These are phyloP conservation scores for Apiosordaria backusii DNA, from an alignment of 495 filamentous ascomycete species.

Conservation along the genomic window DNA sequence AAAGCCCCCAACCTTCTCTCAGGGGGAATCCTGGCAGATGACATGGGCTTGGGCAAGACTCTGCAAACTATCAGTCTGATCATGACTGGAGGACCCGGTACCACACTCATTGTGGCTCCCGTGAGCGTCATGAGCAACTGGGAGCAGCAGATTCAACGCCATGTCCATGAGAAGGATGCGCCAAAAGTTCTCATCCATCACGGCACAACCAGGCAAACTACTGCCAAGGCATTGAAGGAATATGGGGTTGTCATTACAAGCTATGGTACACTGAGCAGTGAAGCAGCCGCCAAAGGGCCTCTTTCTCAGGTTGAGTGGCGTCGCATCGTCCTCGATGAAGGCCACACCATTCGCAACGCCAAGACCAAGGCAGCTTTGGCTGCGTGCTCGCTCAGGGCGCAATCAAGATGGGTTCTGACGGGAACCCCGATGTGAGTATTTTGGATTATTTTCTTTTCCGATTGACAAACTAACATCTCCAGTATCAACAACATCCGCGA, in stretches of 20 bases:
- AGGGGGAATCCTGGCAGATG: slow-evolving; percentile 85
- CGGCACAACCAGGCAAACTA: slow-evolving; percentile 55
- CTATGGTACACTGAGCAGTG: slow-evolving; percentile 60
- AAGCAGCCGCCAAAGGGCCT: slow-evolving; percentile 36
- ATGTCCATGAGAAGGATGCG: slow-evolving; percentile 57
- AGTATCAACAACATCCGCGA: slow-evolving; percentile 76
- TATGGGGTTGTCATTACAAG: slow-evolving; percentile 81
- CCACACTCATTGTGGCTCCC: slow-evolving; percentile 78
- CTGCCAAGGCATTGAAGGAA: slow-evolving; percentile 51
- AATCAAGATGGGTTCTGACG: slow-evolving; percentile 78
- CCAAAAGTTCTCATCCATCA: slow-evolving; percentile 75
- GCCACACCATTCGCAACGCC: slow-evolving; percentile 78
- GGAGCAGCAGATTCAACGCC: slow-evolving; percentile 74
- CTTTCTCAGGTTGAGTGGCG: slow-evolving; percentile 72
- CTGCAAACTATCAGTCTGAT: slow-evolving; percentile 83
- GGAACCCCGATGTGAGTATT: slow-evolving; percentile 66
- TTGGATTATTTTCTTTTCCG: background rate
- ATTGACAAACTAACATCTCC: background rate
- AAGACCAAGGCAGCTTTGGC: slow-evolving; percentile 67
- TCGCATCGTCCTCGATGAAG: slow-evolving; percentile 83
- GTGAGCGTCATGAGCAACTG: slow-evolving; percentile 92
- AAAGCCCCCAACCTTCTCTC: slow-evolving; percentile 60
- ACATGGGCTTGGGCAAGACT: slow-evolving; percentile 95
- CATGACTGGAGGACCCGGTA: slow-evolving; percentile 54
- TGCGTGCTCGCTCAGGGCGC: slow-evolving; percentile 61